Percentiles rank a stretch among this genome's conserved stretches.
These are phyloP conservation scores for Blumeria hordei DNA, from an alignment of 2,329 filamentous ascomycete genomes.

Conservation along the genomic window DNA sequence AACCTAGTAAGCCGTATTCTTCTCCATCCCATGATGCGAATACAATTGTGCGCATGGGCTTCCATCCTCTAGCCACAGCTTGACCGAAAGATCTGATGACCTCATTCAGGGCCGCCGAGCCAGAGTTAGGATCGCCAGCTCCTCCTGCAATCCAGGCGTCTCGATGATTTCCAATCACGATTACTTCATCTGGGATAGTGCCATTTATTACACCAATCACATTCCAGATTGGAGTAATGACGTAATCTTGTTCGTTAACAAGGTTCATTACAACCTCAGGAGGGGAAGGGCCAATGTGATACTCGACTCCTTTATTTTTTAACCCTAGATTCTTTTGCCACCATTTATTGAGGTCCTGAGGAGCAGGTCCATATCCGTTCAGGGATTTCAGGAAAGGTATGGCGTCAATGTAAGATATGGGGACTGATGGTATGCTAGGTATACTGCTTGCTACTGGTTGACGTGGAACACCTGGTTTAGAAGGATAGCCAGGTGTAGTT, in stretches of 20 bases:
- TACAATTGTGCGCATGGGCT: constrained; percentile 69
- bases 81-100: constrained; percentile 51
- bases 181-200: constrained; percentile 62
- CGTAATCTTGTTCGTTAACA: constrained; percentile 59
- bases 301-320: constrained; percentile 39
- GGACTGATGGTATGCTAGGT: constrained; percentile 71
- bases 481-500: constrained; percentile 83
- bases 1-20: constrained; percentile 61
- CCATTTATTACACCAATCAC: constrained; percentile 86
- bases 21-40: constrained; percentile 56
- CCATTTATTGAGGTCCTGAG: constrained; percentile 46
- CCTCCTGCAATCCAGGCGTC: constrained; percentile 82
- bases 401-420: constrained; percentile 72
- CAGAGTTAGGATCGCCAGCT: constrained; percentile 61
- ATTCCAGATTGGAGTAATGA: constrained; percentile 67
- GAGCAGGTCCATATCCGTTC: constrained; percentile 66
- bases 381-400: constrained; percentile 71
- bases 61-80: constrained; percentile 52
- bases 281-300: constrained; percentile 45
- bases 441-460: constrained; percentile 43
- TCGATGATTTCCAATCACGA: constrained; percentile 78
- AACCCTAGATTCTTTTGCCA: constrained; percentile 38
- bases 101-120: constrained; percentile 57
- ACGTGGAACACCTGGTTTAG: constrained; percentile 67
- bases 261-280: constrained; percentile 46